Evolutionary conservation across 140 eudicot species (phyloP), one percentile per base, ranked within the genome.

Genomic region (Cichorium intybus): DNA sequence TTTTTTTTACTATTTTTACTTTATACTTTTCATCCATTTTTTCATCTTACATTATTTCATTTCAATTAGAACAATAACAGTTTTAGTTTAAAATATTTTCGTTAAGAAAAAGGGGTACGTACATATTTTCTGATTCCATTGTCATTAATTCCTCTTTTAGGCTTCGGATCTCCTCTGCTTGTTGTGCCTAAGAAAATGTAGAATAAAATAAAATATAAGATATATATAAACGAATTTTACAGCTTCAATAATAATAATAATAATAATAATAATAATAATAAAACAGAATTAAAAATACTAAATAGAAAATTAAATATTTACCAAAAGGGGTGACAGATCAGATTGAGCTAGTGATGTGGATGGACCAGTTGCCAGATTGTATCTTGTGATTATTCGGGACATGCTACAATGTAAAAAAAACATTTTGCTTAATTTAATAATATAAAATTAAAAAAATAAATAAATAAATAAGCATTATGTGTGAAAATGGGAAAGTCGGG

Each of bases 311-410:
- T 6, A 64, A 21, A 29, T 22, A 51, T 41, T 11, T 7, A 51
- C 71, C 71, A 66, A 28, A 62, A 52, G 14, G 48, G 5, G 63
- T 18, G 70, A 62, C 56, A 34, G 6, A 61, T 71, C 64, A 61
- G 37, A 57, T 4, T 27, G 60, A 50, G 60, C 24, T 21, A 2
- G 17, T 31, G 47, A 29, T 10, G 59, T 2, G 3, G 71, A 21
- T 35, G 46, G 23, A 26, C n/a, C 56, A 62, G 64, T 71, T 61
- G 46, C 12, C 12, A 20, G 24, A 27, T 14, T 62, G 70, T 71
- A 62, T 45, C 77, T 62, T 60, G 23, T 28, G 28, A 61, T 52
- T 39, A 62, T 62, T 11, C 39, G 70, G 2, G 4, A 8, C 26
- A 71, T 52, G 41, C 77, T 71, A 64, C 43, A 53, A 27, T 43